Evolutionary conservation across 176 grass and related monocot genomes (phyloP), one percentile per base, ranked within the genome.

Genomic region (Otatea glauca): DNA sequence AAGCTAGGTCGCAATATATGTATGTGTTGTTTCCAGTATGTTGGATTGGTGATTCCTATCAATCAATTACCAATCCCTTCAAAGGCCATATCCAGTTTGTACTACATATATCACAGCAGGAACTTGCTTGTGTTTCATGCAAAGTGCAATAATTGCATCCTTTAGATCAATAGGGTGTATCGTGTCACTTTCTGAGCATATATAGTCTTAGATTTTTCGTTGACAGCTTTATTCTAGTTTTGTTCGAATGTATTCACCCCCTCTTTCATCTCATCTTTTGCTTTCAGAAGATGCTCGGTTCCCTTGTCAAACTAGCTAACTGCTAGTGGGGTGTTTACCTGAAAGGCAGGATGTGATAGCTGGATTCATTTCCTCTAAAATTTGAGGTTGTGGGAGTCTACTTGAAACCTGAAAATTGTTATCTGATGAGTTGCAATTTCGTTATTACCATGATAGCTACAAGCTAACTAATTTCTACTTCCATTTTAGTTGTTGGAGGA

Each of bases 241-340:
- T 67, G 21, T 72, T 84, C 20, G 7, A 14, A 21, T 68, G 21
- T 82, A 54, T 65, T 43, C 38, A 8, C 47, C 34, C 56, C 38
- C 27, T 1, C 72, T 82, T 86, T 56, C 44, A 58, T 68, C 66
- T 20, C 29, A 73, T 58, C 48, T 72, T 86, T 83, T 83, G 66
- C 73, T 83, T 45, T 78, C 65, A 13, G 3, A 21, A 86, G 84
- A 90, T 90, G 78, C 79, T 83, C 49, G 0, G 16, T 72, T 90
- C 86, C 66, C 84, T 74, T 78, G 65, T 74, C 73, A 86, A 86
- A 86, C 15, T 78, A 35, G 67, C 48, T 42, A 23, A 60, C 79
- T 82, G n/a, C 18, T 65, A 64, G 53, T 70, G 66, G 45, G 48
- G 20, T 72, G 54, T 53, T 53, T 55, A 56, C 9, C 18, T n/a